Base-by-base conservation (phyloP, 768 basidiomycete species). In the Galerina marginata region DNA sequence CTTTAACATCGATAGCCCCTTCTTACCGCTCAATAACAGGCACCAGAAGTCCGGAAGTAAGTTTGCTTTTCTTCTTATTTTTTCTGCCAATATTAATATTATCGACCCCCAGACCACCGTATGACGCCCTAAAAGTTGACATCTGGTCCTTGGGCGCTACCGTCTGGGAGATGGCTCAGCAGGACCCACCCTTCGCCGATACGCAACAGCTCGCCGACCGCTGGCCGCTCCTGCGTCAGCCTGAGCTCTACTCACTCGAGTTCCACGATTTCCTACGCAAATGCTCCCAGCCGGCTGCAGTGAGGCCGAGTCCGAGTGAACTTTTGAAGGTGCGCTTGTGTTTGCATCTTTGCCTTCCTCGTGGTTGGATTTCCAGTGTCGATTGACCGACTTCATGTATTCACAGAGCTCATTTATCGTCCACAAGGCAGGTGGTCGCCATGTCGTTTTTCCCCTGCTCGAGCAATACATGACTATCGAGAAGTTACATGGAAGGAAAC, bases 61-160 rank as follows among this genome's bases (percentile, higher is more conserved):
- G 89, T 72, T 38, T 12, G 16, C 9, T 56, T 11, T 48, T 1
- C n/a, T 42, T 58, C 23, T 38, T 49, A 44, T 37, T 44, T 16
- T 49, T 50, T 29, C n/a, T 40, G 20, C 11, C 16, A 3, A 29
- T 29, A 29, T 29, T 29, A 3, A 29, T 6, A 6, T 29, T 3
- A 29, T 29, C 9, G 46, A 5, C 39, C 54, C 38, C 25, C 54
- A 90, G 88, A 52, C 87, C 88, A 10, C 77, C 86, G 0, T 93
- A 93, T 66, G 80, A 93, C 66, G 83, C 86, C 1, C 80, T 92
- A 43, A 88, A 88, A 70, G 85, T 92, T 46, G 92, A 93, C 60
- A 79, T 89, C 0, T 93, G 91, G 91, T 92, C 91, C 0, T 77
- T 92, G 5, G 92, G 92, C 1, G 92, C 92, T 0, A 93, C 92